phyloP scores from a whole-genome alignment of 2,329 filamentous ascomycete species.

The Cytospora leucostoma region DNA sequence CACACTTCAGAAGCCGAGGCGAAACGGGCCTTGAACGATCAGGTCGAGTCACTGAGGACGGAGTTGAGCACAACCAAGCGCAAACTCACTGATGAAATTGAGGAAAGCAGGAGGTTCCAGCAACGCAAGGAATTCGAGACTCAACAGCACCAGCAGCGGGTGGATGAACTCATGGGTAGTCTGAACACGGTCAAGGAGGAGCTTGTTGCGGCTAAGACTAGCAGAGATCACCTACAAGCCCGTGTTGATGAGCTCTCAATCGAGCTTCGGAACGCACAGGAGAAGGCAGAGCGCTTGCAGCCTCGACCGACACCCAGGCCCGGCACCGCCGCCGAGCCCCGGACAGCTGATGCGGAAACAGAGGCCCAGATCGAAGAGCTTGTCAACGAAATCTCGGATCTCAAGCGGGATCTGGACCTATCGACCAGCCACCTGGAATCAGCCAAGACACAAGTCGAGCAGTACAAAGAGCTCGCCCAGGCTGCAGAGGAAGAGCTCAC shows the following conservation, averaged over 20 bases:
- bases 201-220: conserved; percentile 81
- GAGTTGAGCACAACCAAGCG: conserved; percentile 79
- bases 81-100: conserved; percentile 78
- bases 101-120: conserved; percentile 80
- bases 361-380: conserved; percentile 75
- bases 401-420: conserved; percentile 84
- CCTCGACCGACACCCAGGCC: conserved; percentile 71
- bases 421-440: conserved; percentile 78
- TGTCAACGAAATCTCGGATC: conserved; percentile 77
- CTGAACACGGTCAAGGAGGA: conserved; percentile 83
- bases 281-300: conserved; percentile 79
- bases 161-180: conserved; percentile 85
- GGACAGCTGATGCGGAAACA: conserved; percentile 44
- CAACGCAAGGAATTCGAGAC: conserved; percentile 88
- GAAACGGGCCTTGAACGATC: conserved; percentile 75
- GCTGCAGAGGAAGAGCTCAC: conserved; percentile 84
- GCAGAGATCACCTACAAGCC: conserved; percentile 83
- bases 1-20: conserved; percentile 81
- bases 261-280: conserved; percentile 85
- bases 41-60: conserved; percentile 75
- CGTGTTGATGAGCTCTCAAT: conserved; percentile 87
- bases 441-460: conserved; percentile 77
- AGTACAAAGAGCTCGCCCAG: conserved; percentile 87
- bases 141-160: conserved; percentile 83
- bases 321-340: conserved; percentile 45